Conservation (phyloP, 306 rosid species). For the Casuarina cunninghamiana region DNA sequence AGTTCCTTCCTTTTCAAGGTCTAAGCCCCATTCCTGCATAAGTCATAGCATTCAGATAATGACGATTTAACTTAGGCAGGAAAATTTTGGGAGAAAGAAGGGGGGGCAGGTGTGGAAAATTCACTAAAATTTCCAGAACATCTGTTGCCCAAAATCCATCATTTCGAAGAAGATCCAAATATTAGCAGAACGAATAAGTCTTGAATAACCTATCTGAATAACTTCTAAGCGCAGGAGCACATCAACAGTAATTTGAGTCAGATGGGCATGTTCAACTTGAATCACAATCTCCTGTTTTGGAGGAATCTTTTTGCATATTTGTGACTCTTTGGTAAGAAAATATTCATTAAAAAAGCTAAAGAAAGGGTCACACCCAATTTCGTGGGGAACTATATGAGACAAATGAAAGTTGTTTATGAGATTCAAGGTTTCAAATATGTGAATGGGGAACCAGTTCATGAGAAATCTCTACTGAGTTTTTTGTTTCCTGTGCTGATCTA, state of each 20-base stretch:
- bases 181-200: not conserved
- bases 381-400: not conserved
- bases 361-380: not conserved
- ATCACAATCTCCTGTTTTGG: not conserved
- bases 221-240: not conserved
- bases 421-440: not conserved
- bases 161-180: slow-evolving; percentile 3
- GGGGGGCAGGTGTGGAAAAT: not conserved
- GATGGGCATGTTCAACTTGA: not conserved
- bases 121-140: not conserved
- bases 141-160: not conserved
- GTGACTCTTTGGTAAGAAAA: not conserved
- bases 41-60: slow-evolving; percentile 24
- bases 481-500: not conserved
- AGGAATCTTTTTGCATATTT: not conserved
- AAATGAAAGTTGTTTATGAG: not conserved
- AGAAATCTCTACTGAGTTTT: not conserved
- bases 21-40: slow-evolving; percentile 83
- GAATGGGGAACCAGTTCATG: not conserved
- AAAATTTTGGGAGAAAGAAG: no score
- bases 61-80: slow-evolving; percentile 14
- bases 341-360: not conserved
- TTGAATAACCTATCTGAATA: not conserved
- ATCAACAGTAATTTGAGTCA: not conserved
- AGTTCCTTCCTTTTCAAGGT: slow-evolving; percentile 49